Base-by-base conservation (phyloP, 495 filamentous ascomycete genomes). In the Lineolata rhizophorae region DNA sequence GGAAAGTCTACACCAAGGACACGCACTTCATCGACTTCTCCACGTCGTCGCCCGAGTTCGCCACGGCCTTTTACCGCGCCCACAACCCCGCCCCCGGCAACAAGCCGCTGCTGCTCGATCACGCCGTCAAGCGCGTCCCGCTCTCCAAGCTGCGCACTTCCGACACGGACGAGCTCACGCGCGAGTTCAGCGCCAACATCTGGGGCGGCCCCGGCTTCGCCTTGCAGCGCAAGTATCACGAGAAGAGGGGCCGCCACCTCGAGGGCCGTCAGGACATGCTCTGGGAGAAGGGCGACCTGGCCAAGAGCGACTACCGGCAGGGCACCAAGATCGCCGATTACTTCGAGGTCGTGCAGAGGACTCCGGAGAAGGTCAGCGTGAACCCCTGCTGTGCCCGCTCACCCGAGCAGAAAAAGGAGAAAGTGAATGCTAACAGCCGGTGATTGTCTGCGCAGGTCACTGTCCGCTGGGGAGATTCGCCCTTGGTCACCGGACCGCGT, bases 261-360 rank as follows among this genome's bases (percentile, higher is more conserved):
- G 26, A 34, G 16, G 44, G 44, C 2, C 12, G 41, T 26, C 37
- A 41, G 19, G 27, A 32, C 4, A n/a, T 30, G 18, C 14, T 47
- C 2, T 47, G 41, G 44, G 40, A 38, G 3, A 36, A 37, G 34
- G 27, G 36, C 16, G 37, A 44, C 19, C 17, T 47, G 29, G 33
- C 10, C 5, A 31, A 25, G 22, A 34, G 18, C 5, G 35, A 31
- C 32, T 47, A 47, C 35, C 5, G 17, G 14, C 40, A 43, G 5
- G 40, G 44, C 12, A 47, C 41, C 5, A 32, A 30, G 22, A 43
- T 47, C 35, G 31, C 35, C 27, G 44, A 47, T 37, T 41, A 47
- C 37, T 47, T 47, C 21, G 44, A 47, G 41, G 44, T 47, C 17
- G 18, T 47, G 30, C 40, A 43, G 18, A 30, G 36, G 11, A 36